phyloP scores from a whole-genome alignment of 1,139 yeast species.

The Saccharomyces hybrid region DNA sequence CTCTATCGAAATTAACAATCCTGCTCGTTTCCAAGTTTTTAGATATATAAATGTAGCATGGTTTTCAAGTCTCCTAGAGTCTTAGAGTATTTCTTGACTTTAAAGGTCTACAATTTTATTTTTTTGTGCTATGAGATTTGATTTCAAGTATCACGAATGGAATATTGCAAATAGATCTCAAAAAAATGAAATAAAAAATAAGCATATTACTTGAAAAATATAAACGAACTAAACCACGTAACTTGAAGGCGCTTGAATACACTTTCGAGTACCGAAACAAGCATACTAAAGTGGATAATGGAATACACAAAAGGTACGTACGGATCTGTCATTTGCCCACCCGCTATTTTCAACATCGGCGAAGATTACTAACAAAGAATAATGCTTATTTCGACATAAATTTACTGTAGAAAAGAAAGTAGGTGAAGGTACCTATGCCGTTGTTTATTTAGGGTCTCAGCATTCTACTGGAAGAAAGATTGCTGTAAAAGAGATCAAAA shows the following conservation, averaged over 20 bases:
- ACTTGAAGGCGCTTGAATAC: no score
- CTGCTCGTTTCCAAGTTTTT: neutral
- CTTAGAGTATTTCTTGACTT: no score
- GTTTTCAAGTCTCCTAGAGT: neutral
- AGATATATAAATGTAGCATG: neutral
- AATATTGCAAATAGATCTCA: neutral
- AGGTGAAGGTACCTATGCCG: conserved; percentile 99
- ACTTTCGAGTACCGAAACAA: neutral
- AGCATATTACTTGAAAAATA: no score
- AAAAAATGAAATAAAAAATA: neutral
- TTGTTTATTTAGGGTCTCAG: conserved; percentile 72
- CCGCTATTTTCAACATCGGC: no score
- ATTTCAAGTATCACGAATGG: neutral
- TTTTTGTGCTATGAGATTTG: neutral
- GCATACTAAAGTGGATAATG: neutral
- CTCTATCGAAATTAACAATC: neutral
- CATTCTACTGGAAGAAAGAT: conserved; percentile 50
- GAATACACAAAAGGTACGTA: neutral
- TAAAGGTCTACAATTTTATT: neutral
- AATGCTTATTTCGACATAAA: no score
- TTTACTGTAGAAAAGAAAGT: conserved; percentile 56
- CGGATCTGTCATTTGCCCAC: neutral
- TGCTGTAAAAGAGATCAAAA: conserved; percentile 93
- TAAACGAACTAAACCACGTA: no score
- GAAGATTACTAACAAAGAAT: no score